phyloP scores from a whole-genome alignment of 2,329 filamentous ascomycete genomes.

The Verticillium isaacii region DNA sequence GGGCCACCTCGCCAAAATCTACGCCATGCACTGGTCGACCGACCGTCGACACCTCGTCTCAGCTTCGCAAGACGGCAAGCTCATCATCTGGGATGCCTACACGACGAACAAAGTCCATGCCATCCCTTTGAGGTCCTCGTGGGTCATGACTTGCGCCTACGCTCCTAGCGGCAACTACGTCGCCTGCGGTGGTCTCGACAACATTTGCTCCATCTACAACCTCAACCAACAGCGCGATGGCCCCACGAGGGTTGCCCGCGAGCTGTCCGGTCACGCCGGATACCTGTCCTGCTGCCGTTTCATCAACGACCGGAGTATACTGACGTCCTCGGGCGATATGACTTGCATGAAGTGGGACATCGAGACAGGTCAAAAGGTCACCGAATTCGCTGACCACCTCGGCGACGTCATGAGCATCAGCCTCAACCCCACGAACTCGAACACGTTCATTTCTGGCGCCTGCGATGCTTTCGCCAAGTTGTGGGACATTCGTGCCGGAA shows the following conservation, averaged over 20 bases:
- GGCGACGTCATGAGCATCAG: constrained; percentile 99
- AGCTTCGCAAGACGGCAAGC: constrained; percentile 96
- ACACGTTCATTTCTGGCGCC: constrained; percentile 98
- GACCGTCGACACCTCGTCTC: constrained; percentile 96
- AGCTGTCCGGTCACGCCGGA: constrained; percentile 93
- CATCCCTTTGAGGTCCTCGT: constrained; percentile 93
- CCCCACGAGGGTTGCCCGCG: constrained; percentile 91
- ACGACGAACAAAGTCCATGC: constrained; percentile 99
- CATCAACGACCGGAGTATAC: constrained; percentile 95
- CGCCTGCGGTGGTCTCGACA: constrained; percentile 96
- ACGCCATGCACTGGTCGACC: constrained; percentile 99
- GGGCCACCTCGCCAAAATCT: constrained; percentile 98
- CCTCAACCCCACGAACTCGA: constrained; percentile 98
- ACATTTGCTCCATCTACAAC: constrained; percentile 99
- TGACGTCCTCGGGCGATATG: constrained; percentile 98
- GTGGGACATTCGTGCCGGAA: constrained; percentile 97
- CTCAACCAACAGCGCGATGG: constrained; percentile 90
- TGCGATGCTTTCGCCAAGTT: constrained; percentile 98
- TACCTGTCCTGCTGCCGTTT: constrained; percentile 98
- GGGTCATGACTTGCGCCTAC: constrained; percentile 99
- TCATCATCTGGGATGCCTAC: constrained; percentile 99
- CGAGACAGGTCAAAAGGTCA: constrained; percentile 93
- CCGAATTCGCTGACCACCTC: constrained; percentile 96
- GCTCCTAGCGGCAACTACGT: constrained; percentile 98
- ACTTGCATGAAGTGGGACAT: constrained; percentile 99